Percentiles rank a stretch among this genome's conserved stretches.
These are phyloP conservation scores for Sclerotinia subarctica DNA, from an alignment of 2,329 filamentous ascomycete species.

Conservation along the genomic window DNA sequence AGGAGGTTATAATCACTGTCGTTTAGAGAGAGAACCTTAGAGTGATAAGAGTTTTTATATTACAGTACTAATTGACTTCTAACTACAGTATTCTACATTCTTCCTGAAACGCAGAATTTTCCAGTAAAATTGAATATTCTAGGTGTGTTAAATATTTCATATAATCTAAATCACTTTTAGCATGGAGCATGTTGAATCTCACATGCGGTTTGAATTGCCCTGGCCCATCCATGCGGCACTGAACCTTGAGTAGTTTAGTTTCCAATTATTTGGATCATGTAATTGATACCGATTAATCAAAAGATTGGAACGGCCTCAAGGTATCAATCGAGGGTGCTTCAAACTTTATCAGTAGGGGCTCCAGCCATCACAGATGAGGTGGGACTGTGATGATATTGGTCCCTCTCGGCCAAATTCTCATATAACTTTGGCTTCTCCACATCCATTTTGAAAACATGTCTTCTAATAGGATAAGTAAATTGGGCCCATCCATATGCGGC, in stretches of 20 bases:
- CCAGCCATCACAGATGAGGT: not conserved
- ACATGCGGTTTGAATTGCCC: no score
- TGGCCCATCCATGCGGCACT: no score
- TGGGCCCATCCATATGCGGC: slow-evolving; percentile 13
- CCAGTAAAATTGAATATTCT: not conserved
- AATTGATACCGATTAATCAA: not conserved
- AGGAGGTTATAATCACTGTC: no score
- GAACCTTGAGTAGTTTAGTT: not conserved
- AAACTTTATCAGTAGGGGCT: not conserved
- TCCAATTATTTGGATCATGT: not conserved
- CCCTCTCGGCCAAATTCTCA: not conserved
- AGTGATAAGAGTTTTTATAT: no score
- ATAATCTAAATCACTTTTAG: no score
- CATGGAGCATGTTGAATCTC: no score
- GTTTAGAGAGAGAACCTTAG: no score
- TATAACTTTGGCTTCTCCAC: not conserved
- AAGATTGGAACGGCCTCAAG: no score
- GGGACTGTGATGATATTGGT: not conserved
- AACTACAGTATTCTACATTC: not conserved
- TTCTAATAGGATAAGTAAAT: slow-evolving; percentile 11
- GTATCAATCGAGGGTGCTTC: not conserved
- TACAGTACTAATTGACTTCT: not conserved
- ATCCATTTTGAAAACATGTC: slow-evolving; percentile 10
- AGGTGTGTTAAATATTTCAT: no score
- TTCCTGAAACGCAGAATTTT: not conserved